Evolutionary conservation across 2,329 filamentous ascomycete species (phyloP), one percentile per base, ranked within the genome.

Genomic region (Phialocephala subalpina): DNA sequence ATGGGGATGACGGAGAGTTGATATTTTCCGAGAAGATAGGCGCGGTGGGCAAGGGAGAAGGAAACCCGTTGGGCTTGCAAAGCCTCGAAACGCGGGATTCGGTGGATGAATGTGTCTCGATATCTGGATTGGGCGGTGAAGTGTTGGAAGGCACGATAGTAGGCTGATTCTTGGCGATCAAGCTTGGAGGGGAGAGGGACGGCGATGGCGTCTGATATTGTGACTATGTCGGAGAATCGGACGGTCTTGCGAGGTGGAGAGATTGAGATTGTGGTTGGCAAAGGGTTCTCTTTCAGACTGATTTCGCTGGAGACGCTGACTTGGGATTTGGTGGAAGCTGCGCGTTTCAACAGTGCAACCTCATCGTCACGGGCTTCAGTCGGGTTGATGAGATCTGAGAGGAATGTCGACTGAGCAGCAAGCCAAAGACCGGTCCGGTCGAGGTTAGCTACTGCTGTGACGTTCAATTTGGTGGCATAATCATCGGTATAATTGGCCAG

Each of bases 361-460:
- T 75, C 74, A 20, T 75, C 73, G 20, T 74, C 71, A 25, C 73
- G 70, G 11, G 82, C 78, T 27, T 84, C 81, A 52, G 87, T 82
- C 66, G 87, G 80, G 64, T 87, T 85, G 62, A 84, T 87, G 2
- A 94, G 82, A 25, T 89, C 89, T 52, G 89, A 84, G 64, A 95
- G 85, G 73, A 97, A 96, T 16, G 88, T 84, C 64, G 89, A 89
- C 78, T 98, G 95, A 8, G 93, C 92, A 72, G 89, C 82, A 35
- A 98, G 86, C 95, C 95, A 98, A 53, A 92, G 80, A 73, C 92
- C 90, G 4, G 95, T 98, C 68, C 94, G 89, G 78, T 96, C 92
- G 60, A 96, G 81, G 73, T 94, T 93, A n/a, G 86, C 87, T 22
- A 90, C 82, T 8, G 92, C 89, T 52, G 85, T 85, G 70, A 91